phyloP scores from a whole-genome alignment of 2,329 filamentous ascomycete species.

The Hypoxylon sp. region DNA sequence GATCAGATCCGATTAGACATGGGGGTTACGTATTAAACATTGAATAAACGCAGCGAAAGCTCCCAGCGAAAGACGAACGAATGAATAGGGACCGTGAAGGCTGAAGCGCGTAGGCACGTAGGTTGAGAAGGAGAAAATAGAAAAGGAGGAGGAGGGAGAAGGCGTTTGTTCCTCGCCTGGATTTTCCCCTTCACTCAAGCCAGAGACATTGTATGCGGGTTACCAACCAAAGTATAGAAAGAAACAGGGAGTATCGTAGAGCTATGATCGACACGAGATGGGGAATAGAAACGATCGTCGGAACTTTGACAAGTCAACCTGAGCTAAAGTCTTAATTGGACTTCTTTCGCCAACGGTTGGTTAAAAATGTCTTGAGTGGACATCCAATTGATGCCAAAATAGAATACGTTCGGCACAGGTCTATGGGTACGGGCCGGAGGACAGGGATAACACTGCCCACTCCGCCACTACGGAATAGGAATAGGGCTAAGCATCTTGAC shows the following conservation, averaged over 20 bases:
- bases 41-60: slow-evolving; percentile 12
- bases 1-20: slow-evolving; percentile 27
- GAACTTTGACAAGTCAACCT: slow-evolving; percentile 32
- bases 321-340: slow-evolving; percentile 11
- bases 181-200: slow-evolving; percentile 18
- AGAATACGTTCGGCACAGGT: slow-evolving; percentile 28
- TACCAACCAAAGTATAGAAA: slow-evolving; percentile 34
- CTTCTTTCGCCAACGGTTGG: slow-evolving; percentile 20
- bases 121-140: slow-evolving; percentile 5
- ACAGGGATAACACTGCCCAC: slow-evolving; percentile 30
- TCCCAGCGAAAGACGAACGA: slow-evolving; percentile 37
- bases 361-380: slow-evolving; percentile 23
- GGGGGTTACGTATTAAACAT: slow-evolving; percentile 25
- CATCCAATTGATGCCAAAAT: slow-evolving; percentile 36
- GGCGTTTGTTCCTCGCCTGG: slow-evolving; percentile 35
- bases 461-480: no score
- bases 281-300: slow-evolving; percentile 33
- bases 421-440: slow-evolving; percentile 31
- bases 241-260: slow-evolving; percentile 37
- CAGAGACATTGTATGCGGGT: slow-evolving; percentile 39
- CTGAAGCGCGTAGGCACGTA: background rate
- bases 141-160: slow-evolving; percentile 20
- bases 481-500: background rate
- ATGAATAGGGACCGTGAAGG: slow-evolving; percentile 11
- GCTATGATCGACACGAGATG: slow-evolving; percentile 39